Conservation (phyloP, 805 yeast species). For the Lipomyces lipofer region DNA sequence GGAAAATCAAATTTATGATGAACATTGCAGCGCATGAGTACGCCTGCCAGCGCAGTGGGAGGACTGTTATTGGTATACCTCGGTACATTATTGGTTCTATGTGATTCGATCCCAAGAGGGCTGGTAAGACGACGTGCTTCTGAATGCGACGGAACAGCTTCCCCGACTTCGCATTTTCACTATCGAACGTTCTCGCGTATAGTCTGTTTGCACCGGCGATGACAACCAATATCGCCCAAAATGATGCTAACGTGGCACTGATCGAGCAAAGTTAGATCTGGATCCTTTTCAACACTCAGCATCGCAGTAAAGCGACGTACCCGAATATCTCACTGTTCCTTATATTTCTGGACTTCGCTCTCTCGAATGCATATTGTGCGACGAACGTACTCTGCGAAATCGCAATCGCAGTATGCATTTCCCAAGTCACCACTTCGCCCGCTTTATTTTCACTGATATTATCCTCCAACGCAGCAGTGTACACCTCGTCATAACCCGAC, state of each 20-base stretch:
- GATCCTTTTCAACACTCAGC: background rate
- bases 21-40: slow-evolving; percentile 41
- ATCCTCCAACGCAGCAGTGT: background rate
- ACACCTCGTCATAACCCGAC: background rate
- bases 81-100: slow-evolving; percentile 29
- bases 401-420: slow-evolving; percentile 1
- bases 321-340: slow-evolving; percentile 8
- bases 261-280: background rate
- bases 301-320: background rate
- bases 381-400: background rate
- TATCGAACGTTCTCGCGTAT: background rate
- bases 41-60: slow-evolving; percentile 47
- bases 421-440: background rate
- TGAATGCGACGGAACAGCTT: slow-evolving; percentile 9
- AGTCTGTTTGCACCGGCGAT: slow-evolving; percentile 1
- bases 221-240: slow-evolving; percentile 7
- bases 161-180: background rate
- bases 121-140: slow-evolving; percentile 33
- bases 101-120: slow-evolving; percentile 34
- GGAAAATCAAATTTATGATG: slow-evolving; percentile 38
- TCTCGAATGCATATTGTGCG: slow-evolving; percentile 7
- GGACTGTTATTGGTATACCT: slow-evolving; percentile 25
- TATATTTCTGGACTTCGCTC: slow-evolving; percentile 3
- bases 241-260: slow-evolving; percentile 1
- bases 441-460: background rate